Evolutionary conservation across 164 flowering plant genomes (phyloP), one percentile per base, ranked within the genome.

Genomic region (Vitis rotundifolia): DNA sequence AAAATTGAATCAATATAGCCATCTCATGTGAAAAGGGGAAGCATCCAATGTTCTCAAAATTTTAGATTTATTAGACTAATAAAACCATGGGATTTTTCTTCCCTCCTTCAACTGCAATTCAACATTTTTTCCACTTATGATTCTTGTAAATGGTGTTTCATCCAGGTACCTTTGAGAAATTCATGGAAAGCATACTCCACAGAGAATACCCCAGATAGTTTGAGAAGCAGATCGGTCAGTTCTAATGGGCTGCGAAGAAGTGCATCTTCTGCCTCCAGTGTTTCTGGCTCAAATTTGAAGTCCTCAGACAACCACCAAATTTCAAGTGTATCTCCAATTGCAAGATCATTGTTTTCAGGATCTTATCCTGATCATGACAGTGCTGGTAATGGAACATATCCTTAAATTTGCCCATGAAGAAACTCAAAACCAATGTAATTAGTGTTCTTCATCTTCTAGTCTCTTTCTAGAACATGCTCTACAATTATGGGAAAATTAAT

Each of bases 251-350:
- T 47, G 57, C 58, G 61, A 58, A 73, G 83, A 75, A 83, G 81
- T 69, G 66, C 15, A 37, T 82, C 85, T 73, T 86, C 86, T 73
- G 67, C 77, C 53, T 69, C 80, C 19, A 64, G 58, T 50, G 12
- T 31, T 69, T 67, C 64, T 18, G 49, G 61, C 56, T 68, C 81
- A 48, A 66, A 47, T 49, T 57, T 67, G 8, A 76, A 50, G 22
- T 75, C 76, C 51, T 29, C 81, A 49, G 71, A 55, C 26, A 71
- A 57, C 56, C 64, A 73, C 9, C 73, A 54, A 10, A 28, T 64
- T 22, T 80, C 83, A 60, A 82, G 82, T 49, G 79, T 82, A 62
- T 66, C 78, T 73, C 78, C 87, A 61, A 47, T 77, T 50, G 78
- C 49, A 52, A 74, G 75, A 58, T 77, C 76, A 51, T 79, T 82